Base-by-base conservation (phyloP, 2,329 filamentous ascomycete species). In the Stemphylium beticola region DNA sequence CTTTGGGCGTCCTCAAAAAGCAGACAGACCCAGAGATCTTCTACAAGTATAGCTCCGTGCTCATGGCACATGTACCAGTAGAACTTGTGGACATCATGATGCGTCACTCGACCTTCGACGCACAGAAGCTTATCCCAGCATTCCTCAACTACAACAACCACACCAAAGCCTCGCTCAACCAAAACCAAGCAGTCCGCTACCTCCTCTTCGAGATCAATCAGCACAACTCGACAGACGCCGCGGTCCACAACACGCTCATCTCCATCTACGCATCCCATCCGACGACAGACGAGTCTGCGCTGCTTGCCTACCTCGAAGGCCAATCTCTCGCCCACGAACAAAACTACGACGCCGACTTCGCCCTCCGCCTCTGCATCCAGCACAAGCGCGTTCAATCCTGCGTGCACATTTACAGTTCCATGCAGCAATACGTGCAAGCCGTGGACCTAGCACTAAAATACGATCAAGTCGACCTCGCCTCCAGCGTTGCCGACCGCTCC, bases 61-160 rank as follows among this genome's bases (percentile, higher is more conserved):
- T 99, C 42, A 96, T 99, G 89, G 89, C 87, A 14, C 91, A 97
- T 71, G 88, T 88, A 3, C 87, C 93, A 0, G 84, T 88, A 5
- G 93, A 96, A 47, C 81, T 96, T 20, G 90, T 98, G n/a, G 93
- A 99, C 64, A 92, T 99, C 31, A 79, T 99, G 69, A 97, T 96
- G 90, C 86, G 95, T 32, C 93, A 98, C 71, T 82, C 86, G 4
- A 91, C 92, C 59, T 83, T 99, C 20, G 87, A 96, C 65, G 87
- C 92, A 1, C 88, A 92, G 53, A 92, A 89, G 64, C 85, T 99
- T 43, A 97, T 99, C 43, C 96, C 95, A 1, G 95, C 93, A 0
- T 81, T 99, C 55, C 84, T 99, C 9, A 96, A 93, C 73, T 99
- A 99, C 77, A 96, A 96, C 77, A 89, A 90, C 62, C 87, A 86